phyloP scores from a whole-genome alignment of 495 filamentous ascomycete species.

The Talaromyces stipitatus region DNA sequence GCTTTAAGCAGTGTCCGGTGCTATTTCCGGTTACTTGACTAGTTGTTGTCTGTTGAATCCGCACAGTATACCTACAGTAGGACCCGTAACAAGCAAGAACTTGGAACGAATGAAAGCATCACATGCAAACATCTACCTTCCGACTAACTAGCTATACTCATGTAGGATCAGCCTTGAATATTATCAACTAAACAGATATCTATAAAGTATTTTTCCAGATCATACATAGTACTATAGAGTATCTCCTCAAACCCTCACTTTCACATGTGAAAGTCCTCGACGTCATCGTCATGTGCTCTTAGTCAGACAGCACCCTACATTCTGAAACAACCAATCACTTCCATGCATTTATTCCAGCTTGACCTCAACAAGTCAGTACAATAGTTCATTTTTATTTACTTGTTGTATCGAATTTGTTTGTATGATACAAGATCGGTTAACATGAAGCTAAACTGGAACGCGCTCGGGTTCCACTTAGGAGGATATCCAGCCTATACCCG shows the following conservation, averaged over 20 bases:
- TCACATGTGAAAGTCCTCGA: slow-evolving; percentile 4
- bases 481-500: background rate
- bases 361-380: background rate
- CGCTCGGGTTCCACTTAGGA: background rate
- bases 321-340: background rate
- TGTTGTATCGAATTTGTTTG: background rate
- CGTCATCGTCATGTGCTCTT: background rate
- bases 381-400: background rate
- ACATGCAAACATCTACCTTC: background rate
- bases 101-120: background rate
- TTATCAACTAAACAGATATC: background rate
- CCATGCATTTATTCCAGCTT: background rate
- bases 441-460: background rate
- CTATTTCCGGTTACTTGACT: no score
- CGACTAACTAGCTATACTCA: background rate
- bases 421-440: background rate
- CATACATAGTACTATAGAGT: background rate
- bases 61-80: no score
- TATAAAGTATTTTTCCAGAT: background rate
- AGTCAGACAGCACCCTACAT: no score
- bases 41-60: no score
- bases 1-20: no score
- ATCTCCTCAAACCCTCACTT: background rate
- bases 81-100: no score
- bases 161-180: background rate